Evolutionary conservation across 768 basidiomycete genomes (phyloP).

Genomic region (Clathrus columnatus): DNA sequence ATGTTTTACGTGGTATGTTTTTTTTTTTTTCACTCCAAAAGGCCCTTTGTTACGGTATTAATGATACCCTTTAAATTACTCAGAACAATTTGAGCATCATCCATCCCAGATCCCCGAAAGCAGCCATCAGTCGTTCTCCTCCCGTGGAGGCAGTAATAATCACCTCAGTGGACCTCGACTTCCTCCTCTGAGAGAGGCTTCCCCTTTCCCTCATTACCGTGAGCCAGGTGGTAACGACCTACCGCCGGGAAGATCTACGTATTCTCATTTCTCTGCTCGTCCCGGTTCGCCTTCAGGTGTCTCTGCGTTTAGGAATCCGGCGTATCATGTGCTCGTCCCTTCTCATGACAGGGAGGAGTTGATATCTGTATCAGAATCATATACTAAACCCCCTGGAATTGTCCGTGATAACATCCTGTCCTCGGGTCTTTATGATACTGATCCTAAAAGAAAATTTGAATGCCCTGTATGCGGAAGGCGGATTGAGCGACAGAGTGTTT

Average conservation of each 20-base stretch:
- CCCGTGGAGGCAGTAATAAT: neutral
- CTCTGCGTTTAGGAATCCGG: neutral
- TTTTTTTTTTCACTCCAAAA: neutral
- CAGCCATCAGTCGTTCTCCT: neutral
- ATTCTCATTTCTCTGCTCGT: neutral
- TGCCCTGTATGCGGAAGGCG: slow-evolving; percentile 5
- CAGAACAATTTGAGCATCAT: slow-evolving; percentile 6
- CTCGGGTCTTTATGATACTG: neutral
- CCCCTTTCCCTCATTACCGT: neutral
- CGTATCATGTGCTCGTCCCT: slow-evolving; percentile 7
- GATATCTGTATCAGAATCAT: slow-evolving; percentile 7
- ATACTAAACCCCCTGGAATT: slow-evolving; percentile 6
- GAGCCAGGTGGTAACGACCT: neutral
- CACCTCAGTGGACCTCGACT: neutral
- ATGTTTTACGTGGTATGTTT: slow-evolving; percentile 8
- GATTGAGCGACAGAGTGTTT: slow-evolving; percentile 10
- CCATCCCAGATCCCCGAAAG: neutral
- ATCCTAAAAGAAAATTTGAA: slow-evolving; percentile 9
- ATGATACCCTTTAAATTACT: neutral
- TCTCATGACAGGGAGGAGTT: neutral
- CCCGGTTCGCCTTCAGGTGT: neutral
- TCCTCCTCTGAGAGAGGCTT: slow-evolving; percentile 4
- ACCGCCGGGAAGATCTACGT: neutral
- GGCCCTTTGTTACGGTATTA: neutral
- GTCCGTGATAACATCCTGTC: slow-evolving; percentile 2